These are phyloP conservation scores for Cryptosporidium tyzzeri DNA, from an alignment of 169 alveolate species.

Conservation along the genomic window DNA sequence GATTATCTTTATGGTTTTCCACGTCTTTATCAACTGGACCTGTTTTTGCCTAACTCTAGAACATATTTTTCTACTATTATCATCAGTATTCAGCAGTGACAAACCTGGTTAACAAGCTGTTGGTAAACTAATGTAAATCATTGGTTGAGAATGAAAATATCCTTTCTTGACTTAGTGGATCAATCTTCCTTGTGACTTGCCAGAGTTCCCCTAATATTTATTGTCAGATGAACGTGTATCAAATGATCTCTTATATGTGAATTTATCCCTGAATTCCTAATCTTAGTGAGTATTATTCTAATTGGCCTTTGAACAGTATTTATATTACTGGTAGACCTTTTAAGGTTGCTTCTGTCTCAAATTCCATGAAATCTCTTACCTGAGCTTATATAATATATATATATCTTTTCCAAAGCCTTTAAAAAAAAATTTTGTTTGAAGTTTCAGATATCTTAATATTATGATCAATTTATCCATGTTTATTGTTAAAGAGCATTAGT, in stretches of 20 bases:
- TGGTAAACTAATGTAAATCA: not conserved
- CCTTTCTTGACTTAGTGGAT: conserved; percentile 2
- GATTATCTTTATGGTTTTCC: not conserved
- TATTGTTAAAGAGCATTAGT: not conserved
- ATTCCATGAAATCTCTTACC: not conserved
- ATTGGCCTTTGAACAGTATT: not conserved
- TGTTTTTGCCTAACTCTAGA: conserved; percentile 18
- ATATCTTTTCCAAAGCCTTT: not conserved
- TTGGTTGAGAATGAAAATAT: not conserved
- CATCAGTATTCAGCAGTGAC: conserved; percentile 41
- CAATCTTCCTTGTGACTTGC: conserved; percentile 14
- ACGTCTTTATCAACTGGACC: not conserved
- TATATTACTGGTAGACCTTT: not conserved
- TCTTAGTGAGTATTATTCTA: not conserved
- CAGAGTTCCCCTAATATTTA: not conserved
- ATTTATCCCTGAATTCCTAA: conserved; percentile 8
- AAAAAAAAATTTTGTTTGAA: not conserved
- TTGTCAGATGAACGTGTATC: not conserved
- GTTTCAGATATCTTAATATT: not conserved
- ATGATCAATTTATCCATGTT: not conserved
- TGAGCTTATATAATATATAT: not conserved
- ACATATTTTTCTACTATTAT: conserved; percentile 22
- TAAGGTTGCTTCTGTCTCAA: not conserved
- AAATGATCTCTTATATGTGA: not conserved
- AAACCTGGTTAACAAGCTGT: not conserved